Conservation (phyloP, 768 basidiomycete genomes). For the Tylopilus plumbeoviolaceoides region DNA sequence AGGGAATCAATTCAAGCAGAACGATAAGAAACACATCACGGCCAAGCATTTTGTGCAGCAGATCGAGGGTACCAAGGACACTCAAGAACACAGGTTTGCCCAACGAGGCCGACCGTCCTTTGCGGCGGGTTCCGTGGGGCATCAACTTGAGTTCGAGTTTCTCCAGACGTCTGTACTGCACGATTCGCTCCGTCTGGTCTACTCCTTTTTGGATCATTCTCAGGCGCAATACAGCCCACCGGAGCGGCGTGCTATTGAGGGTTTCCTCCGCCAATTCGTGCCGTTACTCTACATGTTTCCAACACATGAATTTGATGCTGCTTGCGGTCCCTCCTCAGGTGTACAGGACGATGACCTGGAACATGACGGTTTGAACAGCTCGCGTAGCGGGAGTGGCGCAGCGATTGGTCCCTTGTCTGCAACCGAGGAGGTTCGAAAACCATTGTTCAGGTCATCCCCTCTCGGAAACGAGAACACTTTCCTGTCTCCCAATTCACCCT, state of each 20-base stretch:
- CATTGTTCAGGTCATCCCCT: slow-evolving; percentile 71
- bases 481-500: slow-evolving; percentile 16
- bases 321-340: slow-evolving; percentile 53
- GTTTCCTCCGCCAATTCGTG: slow-evolving; percentile 79
- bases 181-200: slow-evolving; percentile 86
- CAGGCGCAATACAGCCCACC: slow-evolving; percentile 65
- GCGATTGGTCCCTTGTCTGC: slow-evolving; percentile 46
- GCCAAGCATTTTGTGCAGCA: slow-evolving; percentile 79
- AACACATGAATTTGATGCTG: slow-evolving; percentile 61
- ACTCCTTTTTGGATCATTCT: slow-evolving; percentile 87
- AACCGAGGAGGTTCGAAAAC: slow-evolving; percentile 71
- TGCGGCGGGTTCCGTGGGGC: slow-evolving; percentile 45
- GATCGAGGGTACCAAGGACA: slow-evolving; percentile 64
- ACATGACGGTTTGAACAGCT: slow-evolving; percentile 20
- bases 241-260: slow-evolving; percentile 82
- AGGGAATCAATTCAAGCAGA: slow-evolving; percentile 89
- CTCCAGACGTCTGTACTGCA: slow-evolving; percentile 76
- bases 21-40: slow-evolving; percentile 92
- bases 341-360: slow-evolving; percentile 36
- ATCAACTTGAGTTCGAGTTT: slow-evolving; percentile 79
- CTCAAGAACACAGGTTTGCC: slow-evolving; percentile 43
- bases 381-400: slow-evolving; percentile 40
- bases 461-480: slow-evolving; percentile 33
- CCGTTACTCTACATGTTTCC: slow-evolving; percentile 75
- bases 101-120: slow-evolving; percentile 34